phyloP scores from a whole-genome alignment of 2,329 filamentous ascomycete species.

The Colletotrichum tamarilloi region DNA sequence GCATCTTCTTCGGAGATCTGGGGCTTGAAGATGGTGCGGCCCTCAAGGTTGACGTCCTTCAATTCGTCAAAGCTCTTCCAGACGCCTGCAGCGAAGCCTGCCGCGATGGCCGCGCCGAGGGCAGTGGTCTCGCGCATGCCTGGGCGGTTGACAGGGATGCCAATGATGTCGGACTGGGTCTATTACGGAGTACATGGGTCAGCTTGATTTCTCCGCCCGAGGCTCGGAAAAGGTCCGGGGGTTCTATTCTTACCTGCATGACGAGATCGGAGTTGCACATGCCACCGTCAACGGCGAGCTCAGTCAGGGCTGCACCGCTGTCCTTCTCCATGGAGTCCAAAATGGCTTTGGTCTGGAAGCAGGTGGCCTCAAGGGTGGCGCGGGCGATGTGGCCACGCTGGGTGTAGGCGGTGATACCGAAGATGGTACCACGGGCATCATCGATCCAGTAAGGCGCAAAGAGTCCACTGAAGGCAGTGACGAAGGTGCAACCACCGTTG shows the following conservation, averaged over 20 bases:
- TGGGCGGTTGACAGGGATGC: conserved; percentile 81
- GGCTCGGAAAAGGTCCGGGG: conserved; percentile 27
- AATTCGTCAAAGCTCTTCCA: conserved; percentile 82
- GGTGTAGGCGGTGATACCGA: conserved; percentile 82
- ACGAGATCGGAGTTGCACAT: conserved; percentile 85
- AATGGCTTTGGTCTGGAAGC: conserved; percentile 86
- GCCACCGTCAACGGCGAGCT: conserved; percentile 85
- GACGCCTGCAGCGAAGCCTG: conserved; percentile 79
- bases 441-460: conserved; percentile 91
- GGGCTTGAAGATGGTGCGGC: conserved; percentile 76
- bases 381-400: conserved; percentile 81
- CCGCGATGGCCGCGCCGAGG: conserved; percentile 83
- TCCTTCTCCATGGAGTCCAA: conserved; percentile 85
- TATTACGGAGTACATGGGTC: conserved; percentile 41
- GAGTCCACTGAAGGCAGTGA: conserved; percentile 83
- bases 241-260: conserved; percentile 67
- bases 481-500: conserved; percentile 81
- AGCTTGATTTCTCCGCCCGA: conserved; percentile 24
- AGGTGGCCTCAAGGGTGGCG: conserved; percentile 83
- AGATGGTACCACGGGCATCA: conserved; percentile 82
- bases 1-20: conserved; percentile 70
- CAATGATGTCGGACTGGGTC: conserved; percentile 84
- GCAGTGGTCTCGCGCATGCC: conserved; percentile 88
- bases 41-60: conserved; percentile 76
- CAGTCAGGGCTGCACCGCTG: conserved; percentile 76